Evolutionary conservation across 352 stramenopile genomes (phyloP), one percentile per base, ranked within the genome.

Genomic region (Pythium periplocum): DNA sequence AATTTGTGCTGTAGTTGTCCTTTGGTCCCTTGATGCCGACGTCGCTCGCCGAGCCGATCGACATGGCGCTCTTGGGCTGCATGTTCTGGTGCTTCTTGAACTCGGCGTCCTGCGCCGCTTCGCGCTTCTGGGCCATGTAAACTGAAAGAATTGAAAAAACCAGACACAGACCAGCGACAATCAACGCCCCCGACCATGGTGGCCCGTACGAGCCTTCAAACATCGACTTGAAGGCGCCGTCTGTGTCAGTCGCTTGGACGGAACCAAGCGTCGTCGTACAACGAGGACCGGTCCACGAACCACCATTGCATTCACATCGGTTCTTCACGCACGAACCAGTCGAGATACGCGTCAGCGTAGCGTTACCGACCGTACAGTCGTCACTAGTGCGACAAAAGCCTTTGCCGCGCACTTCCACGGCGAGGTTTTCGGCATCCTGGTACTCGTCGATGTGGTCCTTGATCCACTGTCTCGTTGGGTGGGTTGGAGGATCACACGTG

Each of bases 231-330:
- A 67, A 40, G 2, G 49, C 48, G 34, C 46, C 52, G 40, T 62
- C 53, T 31, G 35, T 36, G 36, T 62, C 59, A 33, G 43, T 33
- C 8, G 60, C 44, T 9, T 67, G 31, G 46, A 58, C 9, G 42
- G 68, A 51, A 46, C 62, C 36, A 42, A 67, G 43, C 30, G 69
- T 66, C 0, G 68, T 62, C 0, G 71, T 86, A 3, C 77, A 87
- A 2, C 77, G 77, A 39, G 77, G 77, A n/a, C 77, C 77, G 1
- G 62, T 68, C 77, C 77, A 89, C 3, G 72, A 73, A 7, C 50
- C 44, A 37, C 68, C 71, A n/a, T 54, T 53, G 50, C 78, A 89
- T 17, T 78, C 43, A 31, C 78, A 90, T 1, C 78, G 58, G 9
- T 49, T 17, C 0, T 75, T 71, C 2, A 70, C 56, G 36, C 78